Conservation (phyloP, 2,329 filamentous ascomycete genomes). For the Exserohilum rostratum region DNA sequence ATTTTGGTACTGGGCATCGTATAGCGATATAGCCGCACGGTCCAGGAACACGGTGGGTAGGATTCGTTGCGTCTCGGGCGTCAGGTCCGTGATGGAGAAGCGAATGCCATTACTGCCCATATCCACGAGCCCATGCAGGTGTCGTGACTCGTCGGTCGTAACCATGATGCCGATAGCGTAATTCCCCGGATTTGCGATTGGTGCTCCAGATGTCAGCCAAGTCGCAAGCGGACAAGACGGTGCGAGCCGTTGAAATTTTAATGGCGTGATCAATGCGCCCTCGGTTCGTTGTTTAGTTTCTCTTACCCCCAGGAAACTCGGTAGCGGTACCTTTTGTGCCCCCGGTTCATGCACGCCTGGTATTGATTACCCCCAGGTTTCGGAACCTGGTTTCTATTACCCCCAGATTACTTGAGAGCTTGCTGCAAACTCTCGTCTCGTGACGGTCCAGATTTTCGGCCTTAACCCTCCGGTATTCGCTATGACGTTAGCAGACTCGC, state of each 20-base stretch:
- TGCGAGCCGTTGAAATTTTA: constrained; percentile 20
- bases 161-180: constrained; percentile 17
- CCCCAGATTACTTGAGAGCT: constrained; percentile 37
- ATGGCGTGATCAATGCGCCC: constrained; percentile 31
- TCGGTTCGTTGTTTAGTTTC: constrained; percentile 17
- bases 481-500: constrained; percentile 25
- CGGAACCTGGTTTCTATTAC: constrained; percentile 35
- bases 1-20: constrained; percentile 71
- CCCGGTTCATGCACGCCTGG: constrained; percentile 19
- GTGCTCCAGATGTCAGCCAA: constrained; percentile 21
- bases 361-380: constrained; percentile 24
- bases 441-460: constrained; percentile 6
- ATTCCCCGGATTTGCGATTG: constrained; percentile 24
- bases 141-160: constrained; percentile 21
- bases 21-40: constrained; percentile 81
- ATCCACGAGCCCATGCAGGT: constrained; percentile 45
- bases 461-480: constrained; percentile 14
- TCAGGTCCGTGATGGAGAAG: constrained; percentile 86
- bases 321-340: constrained; percentile 12
- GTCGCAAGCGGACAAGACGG: constrained; percentile 14
- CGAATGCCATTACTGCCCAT: constrained; percentile 80
- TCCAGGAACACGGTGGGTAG: constrained; percentile 79
- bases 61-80: constrained; percentile 71
- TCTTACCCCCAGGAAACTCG: constrained; percentile 32
- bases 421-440: constrained; percentile 18